Percentiles rank a stretch among this genome's conserved stretches.
phyloP scores from a whole-genome alignment of 768 basidiomycete species.

The Rhodotorula graminis region DNA sequence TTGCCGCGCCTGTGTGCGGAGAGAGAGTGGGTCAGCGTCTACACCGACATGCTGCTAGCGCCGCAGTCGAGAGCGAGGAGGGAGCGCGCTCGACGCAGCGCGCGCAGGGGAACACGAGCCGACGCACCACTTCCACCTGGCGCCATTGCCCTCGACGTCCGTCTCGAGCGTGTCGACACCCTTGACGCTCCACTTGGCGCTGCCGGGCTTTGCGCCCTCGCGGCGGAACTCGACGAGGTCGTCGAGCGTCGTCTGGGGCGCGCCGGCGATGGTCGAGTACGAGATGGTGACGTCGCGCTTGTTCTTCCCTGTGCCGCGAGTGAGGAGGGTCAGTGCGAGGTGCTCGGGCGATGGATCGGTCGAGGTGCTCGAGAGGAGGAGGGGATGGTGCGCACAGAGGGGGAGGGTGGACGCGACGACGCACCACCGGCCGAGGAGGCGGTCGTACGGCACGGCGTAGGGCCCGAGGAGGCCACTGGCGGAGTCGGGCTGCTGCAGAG shows the following conservation, averaged over 20 bases:
- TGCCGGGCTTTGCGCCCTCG: constrained; percentile 38
- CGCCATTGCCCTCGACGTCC: constrained; percentile 10
- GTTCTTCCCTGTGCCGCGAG: constrained; percentile 42
- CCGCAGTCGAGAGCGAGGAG: constrained; percentile 18
- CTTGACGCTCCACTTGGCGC: constrained; percentile 44
- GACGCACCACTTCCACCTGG: constrained; percentile 26
- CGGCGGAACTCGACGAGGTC: constrained; percentile 49
- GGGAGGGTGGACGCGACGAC: constrained; percentile 47
- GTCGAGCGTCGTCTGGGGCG: constrained; percentile 44
- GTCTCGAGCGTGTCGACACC: constrained; percentile 42
- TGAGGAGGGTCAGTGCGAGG: too few relatives aligned
- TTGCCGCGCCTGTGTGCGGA: constrained; percentile 49
- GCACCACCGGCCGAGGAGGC: constrained; percentile 9
- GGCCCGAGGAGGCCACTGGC: not conserved
- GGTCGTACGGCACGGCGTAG: not conserved
- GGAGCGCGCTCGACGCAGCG: not conserved
- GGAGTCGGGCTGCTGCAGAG: too few relatives aligned
- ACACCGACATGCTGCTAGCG: too few relatives aligned
- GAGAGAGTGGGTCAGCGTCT: not conserved
- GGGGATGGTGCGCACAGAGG: constrained; percentile 43
- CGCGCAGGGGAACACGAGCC: too few relatives aligned
- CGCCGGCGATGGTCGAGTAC: constrained; percentile 43
- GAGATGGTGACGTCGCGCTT: constrained; percentile 52
- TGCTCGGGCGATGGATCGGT: too few relatives aligned
- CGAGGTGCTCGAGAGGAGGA: too few relatives aligned